These are phyloP conservation scores for Cudoniella acicularis DNA, from an alignment of 495 filamentous ascomycete species.

Conservation along the genomic window DNA sequence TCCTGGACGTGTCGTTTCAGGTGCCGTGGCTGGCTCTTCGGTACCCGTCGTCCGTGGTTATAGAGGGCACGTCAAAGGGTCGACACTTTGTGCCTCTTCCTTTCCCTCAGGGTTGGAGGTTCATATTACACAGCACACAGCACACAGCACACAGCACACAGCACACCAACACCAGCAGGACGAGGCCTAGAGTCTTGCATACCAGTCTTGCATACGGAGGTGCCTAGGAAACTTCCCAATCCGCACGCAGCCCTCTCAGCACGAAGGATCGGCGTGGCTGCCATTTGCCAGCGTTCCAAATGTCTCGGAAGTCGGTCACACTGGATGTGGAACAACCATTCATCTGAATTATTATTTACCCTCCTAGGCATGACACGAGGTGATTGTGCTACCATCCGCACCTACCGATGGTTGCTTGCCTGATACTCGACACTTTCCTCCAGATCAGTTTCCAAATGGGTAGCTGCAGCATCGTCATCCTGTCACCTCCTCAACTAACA, in stretches of 20 bases:
- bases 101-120: no score
- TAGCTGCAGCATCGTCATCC: background rate
- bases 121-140: no score
- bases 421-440: background rate
- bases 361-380: background rate
- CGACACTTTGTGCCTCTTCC: background rate
- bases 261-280: background rate
- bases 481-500: background rate
- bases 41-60: background rate
- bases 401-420: background rate
- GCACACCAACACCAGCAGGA: no score
- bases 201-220: no score
- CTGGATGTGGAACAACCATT: background rate
- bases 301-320: background rate
- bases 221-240: background rate
- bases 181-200: background rate
- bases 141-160: no score
- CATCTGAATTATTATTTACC: background rate
- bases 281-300: background rate
- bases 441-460: background rate
- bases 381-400: background rate
- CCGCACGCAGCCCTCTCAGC: background rate
- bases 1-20: background rate
- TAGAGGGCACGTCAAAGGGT: background rate
- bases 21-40: background rate